Percentiles rank a stretch among this genome's conserved stretches.
These are phyloP conservation scores for Phalaenopsis hybrid DNA, from an alignment of 116 monocot genomes.

Conservation along the genomic window DNA sequence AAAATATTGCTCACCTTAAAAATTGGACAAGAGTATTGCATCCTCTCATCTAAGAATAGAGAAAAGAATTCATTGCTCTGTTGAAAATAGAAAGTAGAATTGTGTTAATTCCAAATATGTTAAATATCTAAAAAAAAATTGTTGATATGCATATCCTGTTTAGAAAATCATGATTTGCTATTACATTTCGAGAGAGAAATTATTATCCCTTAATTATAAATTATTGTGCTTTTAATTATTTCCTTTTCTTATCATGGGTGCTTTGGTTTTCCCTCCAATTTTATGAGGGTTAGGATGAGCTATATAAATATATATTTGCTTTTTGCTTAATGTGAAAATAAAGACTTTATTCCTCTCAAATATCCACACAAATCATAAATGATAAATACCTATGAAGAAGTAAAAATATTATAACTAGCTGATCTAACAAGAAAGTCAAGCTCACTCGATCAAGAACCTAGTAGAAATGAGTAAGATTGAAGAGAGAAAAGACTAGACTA, in stretches of 20 bases:
- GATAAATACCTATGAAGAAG: background rate
- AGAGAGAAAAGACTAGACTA: no score
- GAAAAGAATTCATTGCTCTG: background rate
- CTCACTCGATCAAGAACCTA: background rate
- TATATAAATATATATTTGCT: no score
- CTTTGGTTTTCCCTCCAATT: no score
- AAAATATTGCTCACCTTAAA: background rate
- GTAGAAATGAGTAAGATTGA: background rate
- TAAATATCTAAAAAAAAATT: background rate
- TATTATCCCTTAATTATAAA: no score
- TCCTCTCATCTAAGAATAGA: background rate
- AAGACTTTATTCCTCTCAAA: no score
- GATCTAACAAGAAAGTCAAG: background rate
- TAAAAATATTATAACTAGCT: background rate
- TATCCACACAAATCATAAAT: background rate
- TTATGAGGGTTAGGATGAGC: no score
- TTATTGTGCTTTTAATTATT: no score
- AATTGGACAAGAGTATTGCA: slow-evolving; percentile 2
- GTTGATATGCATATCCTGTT: no score
- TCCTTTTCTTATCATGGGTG: no score
- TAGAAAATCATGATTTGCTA: no score
- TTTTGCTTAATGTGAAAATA: no score
- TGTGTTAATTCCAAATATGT: background rate
- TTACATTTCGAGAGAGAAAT: no score
- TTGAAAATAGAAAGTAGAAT: background rate